Conservation (phyloP, 371 early-diverging fungal genomes). For the Basidiobolus meristosporus region DNA sequence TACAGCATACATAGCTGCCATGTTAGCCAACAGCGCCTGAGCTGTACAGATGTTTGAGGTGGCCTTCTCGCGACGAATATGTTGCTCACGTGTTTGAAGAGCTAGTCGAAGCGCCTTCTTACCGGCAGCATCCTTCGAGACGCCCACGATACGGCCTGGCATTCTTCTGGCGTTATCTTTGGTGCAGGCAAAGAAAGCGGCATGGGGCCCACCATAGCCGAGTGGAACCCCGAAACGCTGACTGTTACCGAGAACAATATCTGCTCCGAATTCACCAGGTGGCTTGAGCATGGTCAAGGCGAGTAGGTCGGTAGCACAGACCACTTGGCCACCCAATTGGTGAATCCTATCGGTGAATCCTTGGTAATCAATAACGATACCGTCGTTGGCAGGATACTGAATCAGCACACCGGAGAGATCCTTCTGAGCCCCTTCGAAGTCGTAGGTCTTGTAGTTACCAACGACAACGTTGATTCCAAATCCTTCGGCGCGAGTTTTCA, state of each 20-base stretch:
- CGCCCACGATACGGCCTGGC: slow-evolving; percentile 90
- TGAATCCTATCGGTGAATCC: slow-evolving; percentile 57
- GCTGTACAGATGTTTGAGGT: slow-evolving; percentile 97
- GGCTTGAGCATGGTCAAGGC: slow-evolving; percentile 80
- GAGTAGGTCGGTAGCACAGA: slow-evolving; percentile 83
- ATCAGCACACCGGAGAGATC: slow-evolving; percentile 26
- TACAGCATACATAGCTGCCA: slow-evolving; percentile 89
- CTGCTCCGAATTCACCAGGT: slow-evolving; percentile 89
- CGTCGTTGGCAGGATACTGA: slow-evolving; percentile 85
- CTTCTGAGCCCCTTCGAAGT: slow-evolving; percentile 51
- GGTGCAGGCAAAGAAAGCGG: slow-evolving; percentile 91
- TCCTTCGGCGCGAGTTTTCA: slow-evolving; percentile 83
- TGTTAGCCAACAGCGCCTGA: slow-evolving; percentile 80
- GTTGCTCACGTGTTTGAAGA: slow-evolving; percentile 94
- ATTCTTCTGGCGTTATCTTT: slow-evolving; percentile 84
- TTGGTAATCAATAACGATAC: slow-evolving; percentile 63
- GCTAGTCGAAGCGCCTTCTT: slow-evolving; percentile 83
- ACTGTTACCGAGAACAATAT: slow-evolving; percentile 89
- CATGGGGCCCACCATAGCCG: slow-evolving; percentile 97
- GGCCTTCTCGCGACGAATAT: slow-evolving; percentile 95
- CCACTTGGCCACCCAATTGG: slow-evolving; percentile 63
- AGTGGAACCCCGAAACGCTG: slow-evolving; percentile 96
- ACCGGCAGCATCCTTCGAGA: slow-evolving; percentile 80
- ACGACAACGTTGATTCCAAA: slow-evolving; percentile 80
- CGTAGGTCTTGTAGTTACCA: slow-evolving; percentile 52